Evolutionary conservation across 2,329 filamentous ascomycete species (phyloP).

Genomic region (Xylariaceae sp.): DNA sequence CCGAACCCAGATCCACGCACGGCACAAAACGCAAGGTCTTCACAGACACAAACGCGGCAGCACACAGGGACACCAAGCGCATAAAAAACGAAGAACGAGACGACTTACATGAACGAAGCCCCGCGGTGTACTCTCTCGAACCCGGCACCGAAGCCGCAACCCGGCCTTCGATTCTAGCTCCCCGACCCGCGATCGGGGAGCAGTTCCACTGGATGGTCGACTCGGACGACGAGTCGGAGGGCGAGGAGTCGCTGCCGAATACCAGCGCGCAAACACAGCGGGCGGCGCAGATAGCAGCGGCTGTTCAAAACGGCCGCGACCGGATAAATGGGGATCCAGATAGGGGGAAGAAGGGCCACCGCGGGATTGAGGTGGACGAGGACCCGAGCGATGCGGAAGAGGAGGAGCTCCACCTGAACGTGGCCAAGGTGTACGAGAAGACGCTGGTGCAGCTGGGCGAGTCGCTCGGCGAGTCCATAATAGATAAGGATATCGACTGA

Average conservation of each 20-base stretch:
- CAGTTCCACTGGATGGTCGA: slow-evolving; percentile 38
- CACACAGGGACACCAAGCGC: slow-evolving; percentile 15
- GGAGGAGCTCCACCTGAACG: slow-evolving; percentile 65
- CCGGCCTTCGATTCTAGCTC: neutral
- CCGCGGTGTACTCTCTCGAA: slow-evolving; percentile 7
- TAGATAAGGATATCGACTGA: neutral
- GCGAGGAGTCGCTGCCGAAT: slow-evolving; percentile 20
- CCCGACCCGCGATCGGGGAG: slow-evolving; percentile 4
- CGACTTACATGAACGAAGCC: slow-evolving; percentile 4
- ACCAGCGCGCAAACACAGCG: neutral
- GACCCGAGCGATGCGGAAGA: slow-evolving; percentile 37
- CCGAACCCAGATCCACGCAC: neutral
- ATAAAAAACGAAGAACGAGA: slow-evolving; percentile 24
- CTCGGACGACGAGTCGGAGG: slow-evolving; percentile 31
- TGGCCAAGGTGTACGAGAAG: slow-evolving; percentile 76
- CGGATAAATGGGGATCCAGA: neutral
- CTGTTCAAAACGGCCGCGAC: neutral
- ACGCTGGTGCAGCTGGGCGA: slow-evolving; percentile 77
- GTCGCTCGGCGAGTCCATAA: slow-evolving; percentile 50
- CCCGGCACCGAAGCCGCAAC: neutral
- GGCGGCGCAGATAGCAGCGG: neutral
- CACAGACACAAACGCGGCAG: slow-evolving; percentile 15
- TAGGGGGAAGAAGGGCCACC: slow-evolving; percentile 4
- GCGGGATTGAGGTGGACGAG: slow-evolving; percentile 36
- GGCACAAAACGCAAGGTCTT: slow-evolving; percentile 29